phyloP scores from a whole-genome alignment of 2,329 filamentous ascomycete species.

The Sporothrix globosa region DNA sequence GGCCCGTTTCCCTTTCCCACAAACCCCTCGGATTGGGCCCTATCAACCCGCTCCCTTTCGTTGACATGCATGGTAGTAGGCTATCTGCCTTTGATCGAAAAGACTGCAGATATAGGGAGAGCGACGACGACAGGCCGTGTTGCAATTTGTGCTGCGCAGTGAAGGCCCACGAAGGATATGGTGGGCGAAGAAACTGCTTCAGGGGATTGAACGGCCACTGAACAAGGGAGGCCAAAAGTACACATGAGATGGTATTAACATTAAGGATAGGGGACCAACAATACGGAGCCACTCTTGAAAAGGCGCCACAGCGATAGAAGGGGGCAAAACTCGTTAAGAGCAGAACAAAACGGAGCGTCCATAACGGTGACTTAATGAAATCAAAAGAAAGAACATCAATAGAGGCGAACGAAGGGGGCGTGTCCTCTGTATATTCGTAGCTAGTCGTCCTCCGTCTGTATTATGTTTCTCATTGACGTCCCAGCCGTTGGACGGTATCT shows the following conservation, averaged over 20 bases:
- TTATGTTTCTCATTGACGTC: slow-evolving; percentile 1
- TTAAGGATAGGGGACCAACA: neutral
- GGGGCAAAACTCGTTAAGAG: neutral
- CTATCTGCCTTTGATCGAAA: neutral
- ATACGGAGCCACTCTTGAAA: slow-evolving; percentile 1
- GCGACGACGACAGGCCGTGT: too few species aligned
- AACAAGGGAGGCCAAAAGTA: neutral
- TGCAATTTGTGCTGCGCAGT: too few species aligned
- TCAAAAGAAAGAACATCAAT: neutral
- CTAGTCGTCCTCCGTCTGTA: neutral
- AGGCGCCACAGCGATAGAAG: neutral
- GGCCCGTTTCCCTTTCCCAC: neutral
- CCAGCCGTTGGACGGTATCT: neutral
- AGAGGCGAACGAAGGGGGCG: slow-evolving; percentile 1
- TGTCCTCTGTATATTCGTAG: neutral
- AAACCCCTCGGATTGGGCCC: neutral
- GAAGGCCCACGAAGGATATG: neutral
- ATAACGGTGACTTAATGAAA: neutral
- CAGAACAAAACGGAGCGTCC: slow-evolving; percentile 11
- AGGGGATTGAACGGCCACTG: neutral
- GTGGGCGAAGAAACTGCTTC: neutral
- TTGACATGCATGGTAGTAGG: neutral
- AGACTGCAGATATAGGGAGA: too few species aligned
- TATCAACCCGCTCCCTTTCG: neutral
- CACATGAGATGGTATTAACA: neutral